Evolutionary conservation across 768 basidiomycete species (phyloP).

Genomic region (Tylopilus vinaceipallidus): DNA sequence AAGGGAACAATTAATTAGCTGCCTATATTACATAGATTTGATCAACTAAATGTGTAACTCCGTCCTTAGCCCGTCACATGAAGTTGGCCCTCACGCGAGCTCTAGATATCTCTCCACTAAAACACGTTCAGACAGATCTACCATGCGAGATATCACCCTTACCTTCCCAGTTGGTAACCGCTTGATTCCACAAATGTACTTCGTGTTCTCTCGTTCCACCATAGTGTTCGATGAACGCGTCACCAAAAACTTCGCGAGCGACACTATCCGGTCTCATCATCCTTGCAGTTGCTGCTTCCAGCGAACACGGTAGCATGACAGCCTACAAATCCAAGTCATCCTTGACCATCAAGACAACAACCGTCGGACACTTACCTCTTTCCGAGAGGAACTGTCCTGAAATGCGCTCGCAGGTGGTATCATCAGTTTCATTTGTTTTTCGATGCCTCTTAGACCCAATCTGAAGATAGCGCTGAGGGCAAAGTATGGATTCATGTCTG

Average conservation of each 20-base stretch:
- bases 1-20: constrained; percentile 1
- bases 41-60: not conserved
- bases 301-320: constrained; percentile 71
- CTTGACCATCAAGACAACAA: not conserved
- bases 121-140: constrained; percentile 7
- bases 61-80: too few relatives aligned
- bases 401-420: constrained; percentile 61
- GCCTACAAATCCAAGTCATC: constrained; percentile 40
- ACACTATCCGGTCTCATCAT: constrained; percentile 81
- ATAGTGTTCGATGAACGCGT: constrained; percentile 92
- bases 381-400: constrained; percentile 43
- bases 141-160: constrained; percentile 21
- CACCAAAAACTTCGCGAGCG: constrained; percentile 84
- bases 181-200: constrained; percentile 80
- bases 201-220: constrained; percentile 95
- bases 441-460: constrained; percentile 85
- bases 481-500: constrained; percentile 95
- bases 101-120: constrained; percentile 86
- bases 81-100: constrained; percentile 46
- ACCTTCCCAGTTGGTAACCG: constrained; percentile 96
- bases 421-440: constrained; percentile 65
- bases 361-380: constrained; percentile 49
- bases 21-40: not conserved
- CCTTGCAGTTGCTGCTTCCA: constrained; percentile 73
- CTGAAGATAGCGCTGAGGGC: constrained; percentile 85